Evolutionary conservation across 2,329 filamentous ascomycete genomes (phyloP).

Genomic region (Trichoderma harzianum): DNA sequence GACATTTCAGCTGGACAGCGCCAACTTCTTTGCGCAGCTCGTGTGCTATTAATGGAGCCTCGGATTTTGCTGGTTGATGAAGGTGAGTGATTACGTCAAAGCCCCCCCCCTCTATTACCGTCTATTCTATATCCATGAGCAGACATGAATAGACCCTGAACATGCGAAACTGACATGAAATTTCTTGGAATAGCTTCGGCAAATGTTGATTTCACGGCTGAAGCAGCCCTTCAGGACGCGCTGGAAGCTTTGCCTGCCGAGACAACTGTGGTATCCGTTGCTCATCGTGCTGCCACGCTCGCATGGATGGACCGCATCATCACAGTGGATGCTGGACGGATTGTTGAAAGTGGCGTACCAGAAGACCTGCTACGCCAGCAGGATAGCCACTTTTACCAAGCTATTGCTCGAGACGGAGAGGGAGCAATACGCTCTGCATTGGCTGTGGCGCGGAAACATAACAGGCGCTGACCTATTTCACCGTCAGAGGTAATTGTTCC

Average conservation of each 20-base stretch:
- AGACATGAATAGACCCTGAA: neutral
- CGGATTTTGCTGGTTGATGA: neutral
- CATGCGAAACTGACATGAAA: neutral
- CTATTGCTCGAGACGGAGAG: neutral
- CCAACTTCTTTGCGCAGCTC: neutral
- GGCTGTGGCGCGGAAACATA: neutral
- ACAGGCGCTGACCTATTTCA: neutral
- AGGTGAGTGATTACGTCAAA: neutral
- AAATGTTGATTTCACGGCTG: neutral
- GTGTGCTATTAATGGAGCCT: neutral
- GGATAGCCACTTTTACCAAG: neutral
- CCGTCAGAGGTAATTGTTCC: neutral
- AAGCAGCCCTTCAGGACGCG: neutral
- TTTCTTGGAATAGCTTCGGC: neutral
- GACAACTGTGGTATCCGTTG: neutral
- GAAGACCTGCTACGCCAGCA: neutral
- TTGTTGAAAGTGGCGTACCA: neutral
- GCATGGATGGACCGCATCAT: neutral
- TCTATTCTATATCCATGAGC: neutral
- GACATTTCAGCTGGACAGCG: neutral
- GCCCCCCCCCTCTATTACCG: neutral
- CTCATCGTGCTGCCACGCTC: neutral
- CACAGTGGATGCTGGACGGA: neutral
- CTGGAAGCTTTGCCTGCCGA: neutral
- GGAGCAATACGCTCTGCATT: neutral